A percentile compares a stretch with the other conserved stretches of the same genome.
These are phyloP conservation scores for Martensiomyces pterosporus DNA, from an alignment of 192 early-diverging fungal species.

Conservation along the genomic window DNA sequence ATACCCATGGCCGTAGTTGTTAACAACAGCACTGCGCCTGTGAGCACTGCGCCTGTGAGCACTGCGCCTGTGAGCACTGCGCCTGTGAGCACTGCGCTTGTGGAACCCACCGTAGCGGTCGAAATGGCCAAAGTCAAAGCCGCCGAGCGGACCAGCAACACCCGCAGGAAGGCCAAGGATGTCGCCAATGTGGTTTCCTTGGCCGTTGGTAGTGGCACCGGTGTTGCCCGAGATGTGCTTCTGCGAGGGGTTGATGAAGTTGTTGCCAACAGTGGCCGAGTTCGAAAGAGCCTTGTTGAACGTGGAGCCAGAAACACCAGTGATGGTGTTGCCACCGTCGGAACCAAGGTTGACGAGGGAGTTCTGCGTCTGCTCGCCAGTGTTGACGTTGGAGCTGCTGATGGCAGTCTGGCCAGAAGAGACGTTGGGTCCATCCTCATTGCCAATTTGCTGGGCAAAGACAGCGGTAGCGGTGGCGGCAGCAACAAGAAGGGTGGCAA, in stretches of 20 bases:
- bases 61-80: no score
- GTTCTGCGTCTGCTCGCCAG: constrained; percentile 37
- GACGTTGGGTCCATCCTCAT: constrained; percentile 22
- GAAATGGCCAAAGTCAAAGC: background rate
- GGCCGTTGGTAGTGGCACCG: constrained; percentile 8
- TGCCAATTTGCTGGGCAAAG: constrained; percentile 42
- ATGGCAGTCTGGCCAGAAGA: constrained; percentile 29
- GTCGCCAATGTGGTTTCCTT: constrained; percentile 11
- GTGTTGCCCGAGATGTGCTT: constrained; percentile 7
- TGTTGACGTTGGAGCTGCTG: constrained; percentile 44
- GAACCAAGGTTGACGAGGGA: constrained; percentile 20
- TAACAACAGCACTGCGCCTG: no score
- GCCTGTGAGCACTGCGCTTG: constrained; percentile 8
- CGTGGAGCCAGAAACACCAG: constrained; percentile 15
- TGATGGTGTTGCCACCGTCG: constrained; percentile 30
- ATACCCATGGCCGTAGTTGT: background rate
- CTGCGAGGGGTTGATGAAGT: constrained; percentile 15
- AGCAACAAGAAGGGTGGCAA: constrained; percentile 47
- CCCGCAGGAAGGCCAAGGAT: background rate
- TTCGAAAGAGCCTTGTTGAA: constrained; percentile 21
- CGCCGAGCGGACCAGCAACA: background rate
- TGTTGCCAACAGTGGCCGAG: constrained; percentile 20
- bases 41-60: no score
- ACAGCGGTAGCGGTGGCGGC: constrained; percentile 48
- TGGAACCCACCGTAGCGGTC: background rate